phyloP scores from a whole-genome alignment of 768 basidiomycete genomes.

The Mycena haematopus region DNA sequence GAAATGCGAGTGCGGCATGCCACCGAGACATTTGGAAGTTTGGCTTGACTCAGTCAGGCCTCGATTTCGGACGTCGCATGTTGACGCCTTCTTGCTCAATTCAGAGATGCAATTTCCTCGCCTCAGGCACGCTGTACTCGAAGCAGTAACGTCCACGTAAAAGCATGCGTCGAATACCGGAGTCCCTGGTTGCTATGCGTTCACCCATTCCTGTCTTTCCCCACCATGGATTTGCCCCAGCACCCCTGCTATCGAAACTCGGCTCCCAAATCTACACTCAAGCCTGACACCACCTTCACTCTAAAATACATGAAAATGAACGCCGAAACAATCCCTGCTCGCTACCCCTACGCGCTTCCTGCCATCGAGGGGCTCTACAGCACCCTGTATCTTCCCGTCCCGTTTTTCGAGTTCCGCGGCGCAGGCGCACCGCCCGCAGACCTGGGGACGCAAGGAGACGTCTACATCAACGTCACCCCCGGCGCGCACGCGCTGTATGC shows the following conservation, averaged over 20 bases:
- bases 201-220: neutral
- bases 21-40: no score
- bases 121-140: no score
- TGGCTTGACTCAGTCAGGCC: no score
- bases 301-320: slow-evolving; percentile 7
- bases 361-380: neutral
- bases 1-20: no score
- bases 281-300: slow-evolving; percentile 1
- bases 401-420: slow-evolving; percentile 17
- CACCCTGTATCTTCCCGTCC: neutral
- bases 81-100: no score
- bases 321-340: neutral
- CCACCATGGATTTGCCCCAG: slow-evolving; percentile 2
- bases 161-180: neutral
- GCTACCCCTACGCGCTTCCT: slow-evolving; percentile 8
- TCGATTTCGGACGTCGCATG: no score
- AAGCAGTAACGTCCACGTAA: neutral
- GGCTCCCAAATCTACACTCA: slow-evolving; percentile 2
- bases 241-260: neutral
- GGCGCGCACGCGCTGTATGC: slow-evolving; percentile 5
- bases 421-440: neutral
- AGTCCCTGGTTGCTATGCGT: neutral
- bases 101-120: no score
- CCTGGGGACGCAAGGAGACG: slow-evolving; percentile 18
- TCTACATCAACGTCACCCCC: slow-evolving; percentile 14